These are phyloP conservation scores for Saccharomyces hybrid DNA, from an alignment of 1,139 yeast species.

Conservation along the genomic window DNA sequence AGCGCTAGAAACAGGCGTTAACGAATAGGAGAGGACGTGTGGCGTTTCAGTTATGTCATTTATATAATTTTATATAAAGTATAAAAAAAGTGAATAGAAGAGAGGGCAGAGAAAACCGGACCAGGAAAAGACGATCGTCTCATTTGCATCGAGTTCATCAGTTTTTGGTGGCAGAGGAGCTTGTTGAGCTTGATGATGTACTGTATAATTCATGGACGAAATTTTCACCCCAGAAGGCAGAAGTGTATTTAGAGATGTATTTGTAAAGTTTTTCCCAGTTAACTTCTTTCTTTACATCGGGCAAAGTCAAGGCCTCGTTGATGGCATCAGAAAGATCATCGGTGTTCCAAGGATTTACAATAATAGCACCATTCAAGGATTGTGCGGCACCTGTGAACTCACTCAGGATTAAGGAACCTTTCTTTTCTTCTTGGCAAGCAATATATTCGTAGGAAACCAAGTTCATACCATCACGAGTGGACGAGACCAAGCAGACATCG, in stretches of 20 bases:
- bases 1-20: neutral
- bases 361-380: conserved; percentile 83
- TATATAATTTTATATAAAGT: neutral
- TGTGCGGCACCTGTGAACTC: conserved; percentile 99
- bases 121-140: neutral
- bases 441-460: conserved; percentile 92
- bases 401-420: conserved; percentile 79
- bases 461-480: conserved; percentile 98
- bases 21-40: neutral
- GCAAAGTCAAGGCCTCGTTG: conserved; percentile 77
- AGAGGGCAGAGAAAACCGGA: neutral
- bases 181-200: conserved; percentile 7
- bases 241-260: conserved; percentile 86
- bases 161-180: neutral
- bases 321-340: conserved; percentile 87
- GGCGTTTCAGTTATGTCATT: neutral
- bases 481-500: conserved; percentile 87
- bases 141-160: neutral
- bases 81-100: neutral
- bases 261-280: conserved; percentile 79
- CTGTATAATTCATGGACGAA: conserved; percentile 80
- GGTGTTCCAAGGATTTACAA: conserved; percentile 97
- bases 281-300: conserved; percentile 66
- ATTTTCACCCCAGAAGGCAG: conserved; percentile 95
- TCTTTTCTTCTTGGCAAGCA: conserved; percentile 84